Evolutionary conservation across 1,284 basidiomycete species (phyloP).

Genomic region (Pseudozyma tsukubaensis): DNA sequence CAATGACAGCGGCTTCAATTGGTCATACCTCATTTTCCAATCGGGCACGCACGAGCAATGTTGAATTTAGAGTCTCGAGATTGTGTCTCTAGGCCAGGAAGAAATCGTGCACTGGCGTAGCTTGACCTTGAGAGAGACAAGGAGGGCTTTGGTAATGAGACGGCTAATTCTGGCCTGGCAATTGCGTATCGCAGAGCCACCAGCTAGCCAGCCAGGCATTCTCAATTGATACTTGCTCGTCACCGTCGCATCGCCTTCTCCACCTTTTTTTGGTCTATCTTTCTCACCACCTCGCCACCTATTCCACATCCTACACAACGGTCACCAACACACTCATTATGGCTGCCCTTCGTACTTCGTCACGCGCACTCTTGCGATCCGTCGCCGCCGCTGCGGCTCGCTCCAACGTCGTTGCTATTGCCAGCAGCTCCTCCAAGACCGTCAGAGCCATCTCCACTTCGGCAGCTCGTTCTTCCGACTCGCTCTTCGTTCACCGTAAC

Average conservation of each 20-base stretch:
- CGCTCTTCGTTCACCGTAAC: constrained; percentile 78
- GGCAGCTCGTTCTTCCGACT: constrained; percentile 54
- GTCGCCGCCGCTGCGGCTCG: constrained; percentile 32
- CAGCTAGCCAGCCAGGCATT: neutral
- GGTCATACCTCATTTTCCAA: constrained; percentile 17
- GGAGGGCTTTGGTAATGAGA: constrained; percentile 11
- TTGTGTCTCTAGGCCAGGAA: constrained; percentile 5
- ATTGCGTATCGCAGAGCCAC: too few relatives aligned
- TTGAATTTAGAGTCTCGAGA: constrained; percentile 7
- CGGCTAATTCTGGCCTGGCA: neutral
- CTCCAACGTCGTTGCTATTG: constrained; percentile 30
- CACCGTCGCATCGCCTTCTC: constrained; percentile 4
- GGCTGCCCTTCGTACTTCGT: constrained; percentile 49
- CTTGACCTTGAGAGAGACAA: neutral
- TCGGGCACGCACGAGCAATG: constrained; percentile 6
- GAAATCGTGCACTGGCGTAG: constrained; percentile 5
- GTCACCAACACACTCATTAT: constrained; percentile 18
- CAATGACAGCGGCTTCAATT: constrained; percentile 51
- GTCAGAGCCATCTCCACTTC: constrained; percentile 49
- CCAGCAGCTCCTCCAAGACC: constrained; percentile 28
- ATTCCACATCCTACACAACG: neutral
- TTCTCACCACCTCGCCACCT: constrained; percentile 4
- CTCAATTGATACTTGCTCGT: neutral
- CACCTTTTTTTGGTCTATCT: neutral
- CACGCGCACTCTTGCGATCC: constrained; percentile 48